phyloP scores from a whole-genome alignment of 163 green algal genomes.

The Chloroidium sp. region DNA sequence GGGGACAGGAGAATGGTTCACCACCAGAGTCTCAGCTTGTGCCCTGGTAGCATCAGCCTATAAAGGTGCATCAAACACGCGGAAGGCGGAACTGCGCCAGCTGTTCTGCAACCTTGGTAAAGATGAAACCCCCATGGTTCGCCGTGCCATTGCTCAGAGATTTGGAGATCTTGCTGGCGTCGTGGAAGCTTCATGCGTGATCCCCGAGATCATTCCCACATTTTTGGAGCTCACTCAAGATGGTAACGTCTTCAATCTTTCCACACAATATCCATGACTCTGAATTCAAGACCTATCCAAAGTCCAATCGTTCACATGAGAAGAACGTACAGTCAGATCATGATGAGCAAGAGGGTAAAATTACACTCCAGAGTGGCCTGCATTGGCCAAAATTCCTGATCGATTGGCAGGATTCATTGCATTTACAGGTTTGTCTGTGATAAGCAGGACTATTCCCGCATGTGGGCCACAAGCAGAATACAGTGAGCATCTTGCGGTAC shows the following conservation, averaged over 20 bases:
- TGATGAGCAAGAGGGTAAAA: neutral
- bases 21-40: slow-evolving; percentile 83
- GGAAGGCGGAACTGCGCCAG: slow-evolving; percentile 58
- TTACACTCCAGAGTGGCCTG: too few relatives aligned
- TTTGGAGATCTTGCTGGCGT: slow-evolving; percentile 75
- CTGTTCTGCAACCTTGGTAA: slow-evolving; percentile 75
- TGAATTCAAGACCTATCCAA: neutral
- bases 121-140: slow-evolving; percentile 99
- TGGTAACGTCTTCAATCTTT: neutral
- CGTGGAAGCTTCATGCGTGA: slow-evolving; percentile 64
- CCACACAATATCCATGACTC: neutral
- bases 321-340: neutral
- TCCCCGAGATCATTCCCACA: slow-evolving; percentile 68
- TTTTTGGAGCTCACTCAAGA: slow-evolving; percentile 84
- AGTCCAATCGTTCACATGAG: neutral
- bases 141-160: slow-evolving; percentile 57
- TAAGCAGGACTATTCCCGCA: too few relatives aligned
- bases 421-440: too few relatives aligned
- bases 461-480: too few relatives aligned
- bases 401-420: too few relatives aligned
- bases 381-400: too few relatives aligned
- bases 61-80: slow-evolving; percentile 21
- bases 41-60: slow-evolving; percentile 86
- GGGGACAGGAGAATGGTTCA: slow-evolving; percentile 93
- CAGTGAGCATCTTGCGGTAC: too few relatives aligned